Evolutionary conservation across 257 asterid genomes (phyloP).

Genomic region (Nicotiana tabacum): DNA sequence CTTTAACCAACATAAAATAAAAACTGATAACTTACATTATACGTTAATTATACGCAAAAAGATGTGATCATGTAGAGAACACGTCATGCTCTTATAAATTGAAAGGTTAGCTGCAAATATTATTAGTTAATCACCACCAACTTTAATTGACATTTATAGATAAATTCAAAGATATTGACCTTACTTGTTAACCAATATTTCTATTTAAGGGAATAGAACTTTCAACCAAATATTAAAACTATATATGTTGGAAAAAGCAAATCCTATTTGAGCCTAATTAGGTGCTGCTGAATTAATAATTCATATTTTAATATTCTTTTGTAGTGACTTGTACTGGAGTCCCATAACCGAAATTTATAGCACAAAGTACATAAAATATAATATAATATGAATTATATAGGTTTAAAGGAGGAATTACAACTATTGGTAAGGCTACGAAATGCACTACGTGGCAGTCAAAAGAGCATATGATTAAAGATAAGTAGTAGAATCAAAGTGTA

Average conservation of each 20-base stretch:
- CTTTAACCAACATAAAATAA: neutral
- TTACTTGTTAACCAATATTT: neutral
- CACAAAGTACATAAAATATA: neutral
- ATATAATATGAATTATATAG: neutral
- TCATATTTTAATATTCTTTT: neutral
- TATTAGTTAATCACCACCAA: neutral
- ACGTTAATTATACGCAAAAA: neutral
- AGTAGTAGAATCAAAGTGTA: slow-evolving; percentile 6
- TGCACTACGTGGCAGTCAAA: slow-evolving; percentile 28
- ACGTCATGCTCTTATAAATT: neutral
- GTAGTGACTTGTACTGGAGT: neutral
- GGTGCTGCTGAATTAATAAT: neutral
- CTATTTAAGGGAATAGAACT: neutral
- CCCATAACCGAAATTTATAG: neutral
- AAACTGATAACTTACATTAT: neutral
- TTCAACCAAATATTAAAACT: neutral
- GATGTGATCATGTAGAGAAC: neutral
- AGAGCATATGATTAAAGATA: slow-evolving; percentile 20
- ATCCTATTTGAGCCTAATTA: neutral
- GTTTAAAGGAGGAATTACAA: neutral
- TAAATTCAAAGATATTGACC: neutral
- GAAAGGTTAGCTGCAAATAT: neutral
- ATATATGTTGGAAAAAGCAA: neutral
- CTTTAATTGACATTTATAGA: neutral
- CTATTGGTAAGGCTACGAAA: slow-evolving; percentile 20